These are phyloP conservation scores for Ceratocystis huliohia DNA, from an alignment of 2,329 filamentous ascomycete species.

Conservation along the genomic window DNA sequence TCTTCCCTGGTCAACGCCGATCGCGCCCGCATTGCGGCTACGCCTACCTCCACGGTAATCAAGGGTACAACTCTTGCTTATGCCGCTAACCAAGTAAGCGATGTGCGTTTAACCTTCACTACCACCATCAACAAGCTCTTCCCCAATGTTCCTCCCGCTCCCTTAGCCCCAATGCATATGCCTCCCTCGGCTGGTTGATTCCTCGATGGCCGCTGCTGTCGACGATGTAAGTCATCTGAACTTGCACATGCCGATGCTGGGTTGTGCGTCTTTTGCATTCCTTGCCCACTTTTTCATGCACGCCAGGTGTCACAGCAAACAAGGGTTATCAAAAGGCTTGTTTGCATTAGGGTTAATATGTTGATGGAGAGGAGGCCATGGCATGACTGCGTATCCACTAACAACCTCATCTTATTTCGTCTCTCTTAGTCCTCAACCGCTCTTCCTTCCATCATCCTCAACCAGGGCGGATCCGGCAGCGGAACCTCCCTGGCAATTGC, in stretches of 20 bases:
- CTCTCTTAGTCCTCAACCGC: not conserved
- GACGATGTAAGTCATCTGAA: conserved; percentile 1
- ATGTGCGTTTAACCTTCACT: not conserved
- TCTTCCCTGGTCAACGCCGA: not conserved
- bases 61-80: not conserved
- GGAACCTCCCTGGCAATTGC: not conserved
- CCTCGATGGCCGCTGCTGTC: not conserved
- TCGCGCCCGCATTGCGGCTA: conserved; percentile 2
- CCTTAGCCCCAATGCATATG: not conserved
- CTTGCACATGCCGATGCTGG: not conserved
- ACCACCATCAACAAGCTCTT: not conserved
- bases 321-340: not conserved
- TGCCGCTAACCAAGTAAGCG: not conserved
- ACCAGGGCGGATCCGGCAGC: not conserved
- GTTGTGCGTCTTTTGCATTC: not conserved
- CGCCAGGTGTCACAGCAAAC: not conserved
- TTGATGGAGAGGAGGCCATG: not conserved
- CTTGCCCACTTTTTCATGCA: conserved; percentile 3
- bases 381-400: not conserved
- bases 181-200: not conserved
- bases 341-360: not conserved
- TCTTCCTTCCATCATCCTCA: not conserved
- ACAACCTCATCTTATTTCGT: not conserved
- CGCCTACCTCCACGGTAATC: not conserved
- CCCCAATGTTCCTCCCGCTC: not conserved